These are phyloP conservation scores for Isatis tinctoria DNA, from an alignment of 345 rosid genomes.

Conservation along the genomic window DNA sequence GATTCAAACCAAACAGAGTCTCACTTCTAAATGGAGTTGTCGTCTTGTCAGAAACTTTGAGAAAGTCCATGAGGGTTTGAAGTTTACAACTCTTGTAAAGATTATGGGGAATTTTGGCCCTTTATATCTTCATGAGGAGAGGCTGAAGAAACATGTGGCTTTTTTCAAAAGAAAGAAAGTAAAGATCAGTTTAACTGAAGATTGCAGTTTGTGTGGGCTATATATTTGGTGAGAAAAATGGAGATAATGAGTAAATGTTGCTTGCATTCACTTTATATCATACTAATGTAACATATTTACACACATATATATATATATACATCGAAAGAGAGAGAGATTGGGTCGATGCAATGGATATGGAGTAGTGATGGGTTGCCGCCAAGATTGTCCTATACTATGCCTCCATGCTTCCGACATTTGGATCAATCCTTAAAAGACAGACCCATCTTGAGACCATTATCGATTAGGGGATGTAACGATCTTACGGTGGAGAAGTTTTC, in stretches of 20 bases:
- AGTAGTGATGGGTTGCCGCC: constrained; percentile 60
- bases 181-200: constrained; percentile 4
- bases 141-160: constrained; percentile 12
- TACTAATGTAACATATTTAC: constrained; percentile 1
- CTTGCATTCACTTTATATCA: constrained; percentile 8
- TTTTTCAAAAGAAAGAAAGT: constrained; percentile 19
- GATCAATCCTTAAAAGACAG: constrained; percentile 49
- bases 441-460: constrained; percentile 26
- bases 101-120: background rate
- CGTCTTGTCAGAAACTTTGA: constrained; percentile 43
- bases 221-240: constrained; percentile 18
- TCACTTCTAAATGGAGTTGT: constrained; percentile 31
- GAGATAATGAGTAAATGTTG: constrained; percentile 17
- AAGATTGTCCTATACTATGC: constrained; percentile 55
- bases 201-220: constrained; percentile 15
- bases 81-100: constrained; percentile 7
- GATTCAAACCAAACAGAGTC: constrained; percentile 25
- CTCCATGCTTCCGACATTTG: constrained; percentile 91
- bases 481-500: constrained; percentile 14
- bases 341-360: constrained; percentile 27
- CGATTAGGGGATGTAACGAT: constrained; percentile 15
- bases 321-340: background rate
- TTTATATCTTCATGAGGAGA: constrained; percentile 4
- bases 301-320: background rate
- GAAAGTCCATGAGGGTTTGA: constrained; percentile 31